Evolutionary conservation across 306 rosid species (phyloP), one percentile per base, ranked within the genome.

Genomic region (Parietaria judaica): DNA sequence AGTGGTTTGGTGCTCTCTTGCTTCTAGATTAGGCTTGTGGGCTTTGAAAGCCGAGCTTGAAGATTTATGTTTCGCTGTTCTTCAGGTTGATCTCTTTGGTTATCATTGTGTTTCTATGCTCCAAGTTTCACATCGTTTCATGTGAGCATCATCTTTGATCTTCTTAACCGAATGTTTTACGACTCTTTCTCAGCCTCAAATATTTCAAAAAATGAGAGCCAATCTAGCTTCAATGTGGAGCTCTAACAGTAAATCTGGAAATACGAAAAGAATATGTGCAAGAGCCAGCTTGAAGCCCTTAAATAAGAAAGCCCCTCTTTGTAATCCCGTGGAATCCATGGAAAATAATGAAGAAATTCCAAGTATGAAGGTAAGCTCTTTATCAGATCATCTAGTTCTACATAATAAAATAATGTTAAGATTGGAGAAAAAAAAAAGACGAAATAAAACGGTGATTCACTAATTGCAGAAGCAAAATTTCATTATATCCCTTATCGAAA

Each of bases 11-110:
- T 87, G 97, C 60, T 88, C 95, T 49, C 97, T 91, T 72, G 97
- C 97, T 63, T 91, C 96, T 68, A 81, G 89, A 77, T 78, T 91
- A 83, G 98, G 98, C 60, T 80, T 91, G 64, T 91, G 98, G 96
- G 90, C 95, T 7, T 70, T 91, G 87, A 85, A 88, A 88, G 92
- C 92, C 61, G 96, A 91, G 79, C 73, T 88, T 37, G 98, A 91
- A 79, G 98, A 91, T 84, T 82, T 85, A 58, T 85, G 98, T 72
- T 91, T 91, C 73, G 96, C 95, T 57, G 95, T 91, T 73, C 89
- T 91, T 69, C 88, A 91, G 96, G 98, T 91, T 48, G 56, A 54
- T 31, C 51, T 6, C 8, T 34, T 66, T 8, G 39, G 41, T 50
- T 15, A 41, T 54, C 47, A 41, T 8, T 10, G 15, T 11, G 37